Evolutionary conservation across 2,329 filamentous ascomycete genomes (phyloP).

Genomic region (Trichophyton mentagrophytes): DNA sequence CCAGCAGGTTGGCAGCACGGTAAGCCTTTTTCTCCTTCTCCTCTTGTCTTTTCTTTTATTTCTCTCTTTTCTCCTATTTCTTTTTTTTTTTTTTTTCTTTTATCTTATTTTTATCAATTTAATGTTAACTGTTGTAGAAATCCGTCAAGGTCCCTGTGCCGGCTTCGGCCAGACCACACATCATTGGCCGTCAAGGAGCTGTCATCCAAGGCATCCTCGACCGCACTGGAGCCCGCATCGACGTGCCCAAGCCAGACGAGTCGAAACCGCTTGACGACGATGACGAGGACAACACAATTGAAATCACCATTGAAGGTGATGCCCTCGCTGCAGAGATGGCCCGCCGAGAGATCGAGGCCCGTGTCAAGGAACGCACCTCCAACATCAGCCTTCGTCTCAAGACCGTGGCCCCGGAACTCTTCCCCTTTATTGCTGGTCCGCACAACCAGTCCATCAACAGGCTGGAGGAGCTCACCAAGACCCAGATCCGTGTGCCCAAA

Average conservation of each 20-base stretch:
- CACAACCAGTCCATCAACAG: slow-evolving; percentile 54
- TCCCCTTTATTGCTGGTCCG: slow-evolving; percentile 81
- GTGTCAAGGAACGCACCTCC: slow-evolving; percentile 73
- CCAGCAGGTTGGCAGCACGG: slow-evolving; percentile 74
- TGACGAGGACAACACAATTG: slow-evolving; percentile 62
- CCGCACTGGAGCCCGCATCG: slow-evolving; percentile 77
- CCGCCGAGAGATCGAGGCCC: slow-evolving; percentile 68
- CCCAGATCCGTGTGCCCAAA: slow-evolving; percentile 71
- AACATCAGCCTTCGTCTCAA: slow-evolving; percentile 71
- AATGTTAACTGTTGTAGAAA: slow-evolving; percentile 34
- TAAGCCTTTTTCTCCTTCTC: slow-evolving; percentile 29
- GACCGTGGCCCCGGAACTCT: slow-evolving; percentile 80
- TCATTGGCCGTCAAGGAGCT: slow-evolving; percentile 84
- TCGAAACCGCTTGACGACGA: slow-evolving; percentile 55
- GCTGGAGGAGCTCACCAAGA: slow-evolving; percentile 59
- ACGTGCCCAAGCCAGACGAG: slow-evolving; percentile 71
- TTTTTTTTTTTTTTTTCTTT: too few species aligned
- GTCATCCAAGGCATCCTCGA: slow-evolving; percentile 85
- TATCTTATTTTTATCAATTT: too few species aligned
- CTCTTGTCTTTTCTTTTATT: slow-evolving; percentile 4
- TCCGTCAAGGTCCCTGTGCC: slow-evolving; percentile 67
- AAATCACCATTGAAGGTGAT: slow-evolving; percentile 84
- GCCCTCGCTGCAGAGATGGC: slow-evolving; percentile 75
- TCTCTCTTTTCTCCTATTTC: neutral
- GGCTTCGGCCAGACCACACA: slow-evolving; percentile 67